Evolutionary conservation across 306 rosid species (phyloP), one percentile per base, ranked within the genome.

Genomic region (Inga oerstediana): DNA sequence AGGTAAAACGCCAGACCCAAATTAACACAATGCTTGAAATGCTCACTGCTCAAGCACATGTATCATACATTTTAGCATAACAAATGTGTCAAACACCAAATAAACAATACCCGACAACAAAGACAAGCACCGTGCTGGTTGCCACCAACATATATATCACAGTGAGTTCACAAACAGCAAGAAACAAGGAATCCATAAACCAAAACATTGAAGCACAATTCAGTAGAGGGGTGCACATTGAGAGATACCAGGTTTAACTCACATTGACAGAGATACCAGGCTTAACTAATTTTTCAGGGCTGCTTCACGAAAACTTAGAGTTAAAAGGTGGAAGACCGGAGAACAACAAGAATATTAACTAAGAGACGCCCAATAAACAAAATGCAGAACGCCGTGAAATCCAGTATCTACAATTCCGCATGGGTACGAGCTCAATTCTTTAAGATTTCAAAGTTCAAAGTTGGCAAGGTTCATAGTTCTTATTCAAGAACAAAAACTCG

Each of bases 191-290:
- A 70, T 8, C 43, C n/a, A 39, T 66, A 14, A 7, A 69, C 24
- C 64, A 80, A 43, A 44, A 14, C 34, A 15, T 58, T 10, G 35
- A 72, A 58, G 48, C 83, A 74, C 15, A 24, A 0, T 37, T 14
- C 34, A 32, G 45, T 10, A 27, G 7, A 14, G 83, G 59, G 75
- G 7, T 80, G 39, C 72, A 72, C 62, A 58, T 58, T 80, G 72
- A 43, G 11, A 27, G 7, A 34, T 19, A 22, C 22, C 43, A 24
- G 22, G 70, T 41, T 70, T 56, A 27, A 56, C 30, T 37, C 24
- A 9, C 43, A 15, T 32, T 32, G 34, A 32, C 27, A 27, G 46
- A 68, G 27, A 32, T 22, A 77, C 41, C 34, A 32, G 27, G 27
- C 1, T 27, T 27, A 27, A 27, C 30, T 27, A 27, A 27, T 27